Evolutionary conservation across 495 filamentous ascomycete genomes (phyloP).

Genomic region (Lasiosphaeria miniovina): DNA sequence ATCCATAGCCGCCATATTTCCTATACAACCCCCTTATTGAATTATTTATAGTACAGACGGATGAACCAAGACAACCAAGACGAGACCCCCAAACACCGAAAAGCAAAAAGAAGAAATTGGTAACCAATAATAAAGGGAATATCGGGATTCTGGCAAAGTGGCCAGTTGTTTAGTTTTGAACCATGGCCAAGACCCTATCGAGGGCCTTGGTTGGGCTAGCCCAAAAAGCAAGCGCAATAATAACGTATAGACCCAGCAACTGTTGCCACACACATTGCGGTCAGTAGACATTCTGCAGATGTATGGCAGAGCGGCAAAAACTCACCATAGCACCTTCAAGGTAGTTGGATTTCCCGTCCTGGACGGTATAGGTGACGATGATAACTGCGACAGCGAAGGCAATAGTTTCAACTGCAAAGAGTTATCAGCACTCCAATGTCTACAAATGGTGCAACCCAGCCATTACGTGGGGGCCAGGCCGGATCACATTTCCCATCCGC

Average conservation of each 20-base stretch:
- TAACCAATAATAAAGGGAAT: too few relatives aligned
- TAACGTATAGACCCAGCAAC: slow-evolving; percentile 63
- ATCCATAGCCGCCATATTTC: too few relatives aligned
- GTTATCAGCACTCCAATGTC: slow-evolving; percentile 11
- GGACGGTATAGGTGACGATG: slow-evolving; percentile 88
- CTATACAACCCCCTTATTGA: too few relatives aligned
- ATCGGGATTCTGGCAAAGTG: neutral
- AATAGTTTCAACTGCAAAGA: slow-evolving; percentile 72
- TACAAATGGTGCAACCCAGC: too few relatives aligned
- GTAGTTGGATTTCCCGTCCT: slow-evolving; percentile 94
- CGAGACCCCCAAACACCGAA: too few relatives aligned
- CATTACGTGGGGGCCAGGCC: too few relatives aligned
- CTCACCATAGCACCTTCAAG: slow-evolving; percentile 90
- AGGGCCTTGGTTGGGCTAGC: slow-evolving; percentile 72
- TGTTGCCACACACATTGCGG: slow-evolving; percentile 12
- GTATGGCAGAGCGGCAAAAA: slow-evolving; percentile 3
- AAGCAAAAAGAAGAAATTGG: too few relatives aligned
- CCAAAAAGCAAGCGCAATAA: slow-evolving; percentile 86
- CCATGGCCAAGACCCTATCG: slow-evolving; percentile 11
- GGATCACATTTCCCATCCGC: too few relatives aligned
- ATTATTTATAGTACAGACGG: too few relatives aligned
- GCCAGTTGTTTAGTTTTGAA: neutral
- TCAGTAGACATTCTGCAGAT: neutral
- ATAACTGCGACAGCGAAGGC: slow-evolving; percentile 86
- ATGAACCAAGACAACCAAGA: too few relatives aligned